Percentiles rank a stretch among this genome's conserved stretches.
Evolutionary conservation across 192 early-diverging fungal genomes (phyloP).

Genomic region (Entophlyctis helioformis): DNA sequence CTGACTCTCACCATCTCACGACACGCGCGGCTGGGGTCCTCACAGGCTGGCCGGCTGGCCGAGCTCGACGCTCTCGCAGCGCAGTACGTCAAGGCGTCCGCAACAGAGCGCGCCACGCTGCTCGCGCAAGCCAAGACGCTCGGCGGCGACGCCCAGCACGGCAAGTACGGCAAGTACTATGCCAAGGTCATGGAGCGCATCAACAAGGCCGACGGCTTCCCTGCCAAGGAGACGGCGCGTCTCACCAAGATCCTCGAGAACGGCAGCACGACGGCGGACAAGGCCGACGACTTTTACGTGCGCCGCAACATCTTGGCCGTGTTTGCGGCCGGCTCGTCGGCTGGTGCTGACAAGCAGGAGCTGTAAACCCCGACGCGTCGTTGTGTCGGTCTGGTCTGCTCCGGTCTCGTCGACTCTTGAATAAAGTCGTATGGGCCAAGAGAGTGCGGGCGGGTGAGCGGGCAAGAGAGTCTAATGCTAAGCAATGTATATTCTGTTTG

Average conservation of each 20-base stretch:
- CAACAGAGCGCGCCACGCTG: conserved; percentile 29
- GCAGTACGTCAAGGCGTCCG: conserved; percentile 48
- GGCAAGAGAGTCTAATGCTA: no score
- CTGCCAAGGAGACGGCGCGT: conserved; percentile 67
- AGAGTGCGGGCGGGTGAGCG: no score
- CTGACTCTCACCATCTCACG: neutral
- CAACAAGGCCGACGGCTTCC: conserved; percentile 50
- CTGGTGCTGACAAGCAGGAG: no score
- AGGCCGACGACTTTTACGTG: conserved; percentile 76
- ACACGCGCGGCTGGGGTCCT: neutral
- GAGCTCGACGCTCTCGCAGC: conserved; percentile 44
- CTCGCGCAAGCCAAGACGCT: conserved; percentile 20
- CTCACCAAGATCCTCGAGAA: conserved; percentile 63
- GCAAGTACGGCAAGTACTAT: conserved; percentile 70
- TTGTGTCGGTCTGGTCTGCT: no score
- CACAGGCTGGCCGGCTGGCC: conserved; percentile 44
- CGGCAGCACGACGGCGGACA: conserved; percentile 53
- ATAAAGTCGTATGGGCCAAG: no score
- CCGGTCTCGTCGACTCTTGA: no score
- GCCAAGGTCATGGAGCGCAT: conserved; percentile 87
- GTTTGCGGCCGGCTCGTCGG: no score
- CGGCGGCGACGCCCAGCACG: conserved; percentile 1
- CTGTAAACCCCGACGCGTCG: no score
- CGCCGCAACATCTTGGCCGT: conserved; percentile 70
- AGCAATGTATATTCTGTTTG: no score